Evolutionary conservation across 2,329 filamentous ascomycete species (phyloP), one percentile per base, ranked within the genome.

Genomic region (Beauveria sp.): DNA sequence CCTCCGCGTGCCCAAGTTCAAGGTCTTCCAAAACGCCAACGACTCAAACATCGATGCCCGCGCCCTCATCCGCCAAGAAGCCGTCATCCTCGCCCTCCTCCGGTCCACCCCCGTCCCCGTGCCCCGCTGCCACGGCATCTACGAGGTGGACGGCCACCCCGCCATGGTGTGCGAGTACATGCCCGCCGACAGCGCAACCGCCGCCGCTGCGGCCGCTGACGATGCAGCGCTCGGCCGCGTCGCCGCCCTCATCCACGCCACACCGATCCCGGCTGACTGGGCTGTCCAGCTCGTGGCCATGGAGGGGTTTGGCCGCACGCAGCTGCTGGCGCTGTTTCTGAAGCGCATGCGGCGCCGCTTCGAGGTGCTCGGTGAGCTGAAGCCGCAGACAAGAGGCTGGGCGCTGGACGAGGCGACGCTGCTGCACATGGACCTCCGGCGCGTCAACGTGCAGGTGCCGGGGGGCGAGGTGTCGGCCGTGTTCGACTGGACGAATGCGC

Each of bases 401-500:
- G 58, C 63, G 26, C 46, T 46, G 1, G 22, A n/a, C 7, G 38
- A 52, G 26, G 43, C 28, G 18, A 50, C 55, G 5, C 59, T 65
- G 38, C 58, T 66, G 49, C 65, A 67, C 55, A 64, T 66, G 65
- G 65, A 67, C 24, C 42, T 66, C 18, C 64, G 65, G 7, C 58
- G 61, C 42, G 64, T 54, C 48, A 65, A 65, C 28, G 45, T 65
- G 14, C 61, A 61, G 6, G 31, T 63, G 42, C n/a, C 40, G 22
- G 16, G 58, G 3, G 61, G 55, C 4, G 48, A 38, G 7, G 46
- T 64, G 12, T 53, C 52, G 5, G 64, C 63, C n/a, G 62, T 66
- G 9, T 55, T 66, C 31, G 65, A 65, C 57, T 66, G 65, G 65
- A 65, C 63, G 8, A 65, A 64, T 49, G 52, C 62, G 24, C 54